A percentile compares a stretch with the other conserved stretches of the same genome.
Conservation (phyloP, 805 yeast genomes). For the Saccharomycopsis malanga region DNA sequence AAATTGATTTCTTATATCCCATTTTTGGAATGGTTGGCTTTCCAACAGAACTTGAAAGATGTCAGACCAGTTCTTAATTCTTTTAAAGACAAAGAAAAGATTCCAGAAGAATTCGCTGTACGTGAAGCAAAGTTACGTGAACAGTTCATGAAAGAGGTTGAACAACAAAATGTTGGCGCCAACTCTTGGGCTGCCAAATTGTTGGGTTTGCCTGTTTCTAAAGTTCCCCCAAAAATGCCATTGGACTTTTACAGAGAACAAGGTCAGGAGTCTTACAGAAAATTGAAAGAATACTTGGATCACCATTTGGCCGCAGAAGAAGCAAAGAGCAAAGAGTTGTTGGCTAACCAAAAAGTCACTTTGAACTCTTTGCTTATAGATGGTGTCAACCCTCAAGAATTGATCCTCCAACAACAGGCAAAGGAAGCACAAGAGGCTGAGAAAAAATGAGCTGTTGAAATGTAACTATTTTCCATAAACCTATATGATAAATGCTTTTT, state of each 20-base stretch:
- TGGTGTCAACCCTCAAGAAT: constrained; percentile 33
- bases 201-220: constrained; percentile 53
- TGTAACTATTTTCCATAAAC: too few relatives aligned
- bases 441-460: background rate
- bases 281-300: constrained; percentile 56
- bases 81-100: constrained; percentile 55
- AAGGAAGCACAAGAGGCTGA: background rate
- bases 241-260: constrained; percentile 67
- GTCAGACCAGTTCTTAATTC: constrained; percentile 82
- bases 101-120: constrained; percentile 71
- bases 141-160: constrained; percentile 52
- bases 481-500: too few relatives aligned
- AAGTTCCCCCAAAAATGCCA: constrained; percentile 50
- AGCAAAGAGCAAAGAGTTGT: constrained; percentile 49
- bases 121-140: constrained; percentile 74
- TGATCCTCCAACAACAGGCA: background rate
- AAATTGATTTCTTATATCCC: constrained; percentile 76
- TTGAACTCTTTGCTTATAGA: constrained; percentile 60
- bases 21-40: constrained; percentile 88
- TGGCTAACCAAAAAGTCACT: constrained; percentile 61
- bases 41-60: constrained; percentile 69
- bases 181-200: constrained; percentile 46
- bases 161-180: constrained; percentile 35
- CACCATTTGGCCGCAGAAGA: constrained; percentile 50
- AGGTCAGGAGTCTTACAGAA: constrained; percentile 66